Percentiles rank a stretch among this genome's conserved stretches.
Conservation (phyloP, 2,329 filamentous ascomycete species). For the Dothidotthia symphoricarpi region DNA sequence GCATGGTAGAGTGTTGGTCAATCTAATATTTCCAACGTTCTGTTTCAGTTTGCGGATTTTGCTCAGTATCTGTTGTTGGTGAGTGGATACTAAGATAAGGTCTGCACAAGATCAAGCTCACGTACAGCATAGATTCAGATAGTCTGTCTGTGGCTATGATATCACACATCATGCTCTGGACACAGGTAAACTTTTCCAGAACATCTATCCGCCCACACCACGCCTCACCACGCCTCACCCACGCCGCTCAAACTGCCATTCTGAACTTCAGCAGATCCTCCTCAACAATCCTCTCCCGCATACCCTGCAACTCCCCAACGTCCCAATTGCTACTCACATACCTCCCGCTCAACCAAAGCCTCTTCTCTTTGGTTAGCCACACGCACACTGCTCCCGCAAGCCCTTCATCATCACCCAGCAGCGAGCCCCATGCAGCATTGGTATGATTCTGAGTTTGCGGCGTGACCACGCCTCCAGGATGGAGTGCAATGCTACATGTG, state of each 20-base stretch:
- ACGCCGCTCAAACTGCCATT: constrained; percentile 6
- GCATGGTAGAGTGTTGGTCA: no score
- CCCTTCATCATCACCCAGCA: constrained; percentile 22
- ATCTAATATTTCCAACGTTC: no score
- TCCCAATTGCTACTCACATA: constrained; percentile 28
- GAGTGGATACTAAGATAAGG: no score
- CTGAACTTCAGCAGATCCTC: constrained; percentile 9
- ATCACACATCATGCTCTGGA: no score
- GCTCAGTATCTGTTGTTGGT: no score
- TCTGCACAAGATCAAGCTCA: no score
- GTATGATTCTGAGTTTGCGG: constrained; percentile 9
- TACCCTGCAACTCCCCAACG: constrained; percentile 25
- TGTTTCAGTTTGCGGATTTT: no score
- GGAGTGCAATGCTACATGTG: constrained; percentile 4
- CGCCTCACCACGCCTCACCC: no score
- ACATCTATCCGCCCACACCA: no score
- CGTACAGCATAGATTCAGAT: no score
- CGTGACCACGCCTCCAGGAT: constrained; percentile 29
- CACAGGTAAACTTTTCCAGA: no score
- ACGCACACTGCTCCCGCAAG: constrained; percentile 28
- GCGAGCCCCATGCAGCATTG: constrained; percentile 6
- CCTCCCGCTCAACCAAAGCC: constrained; percentile 23
- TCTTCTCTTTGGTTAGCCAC: constrained; percentile 23
- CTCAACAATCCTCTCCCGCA: constrained; percentile 6
- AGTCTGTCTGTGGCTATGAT: no score